A percentile compares a stretch with the other conserved stretches of the same genome.
These are phyloP conservation scores for Sphaerobolus stellatus DNA, from an alignment of 1,284 basidiomycete genomes.

Conservation along the genomic window DNA sequence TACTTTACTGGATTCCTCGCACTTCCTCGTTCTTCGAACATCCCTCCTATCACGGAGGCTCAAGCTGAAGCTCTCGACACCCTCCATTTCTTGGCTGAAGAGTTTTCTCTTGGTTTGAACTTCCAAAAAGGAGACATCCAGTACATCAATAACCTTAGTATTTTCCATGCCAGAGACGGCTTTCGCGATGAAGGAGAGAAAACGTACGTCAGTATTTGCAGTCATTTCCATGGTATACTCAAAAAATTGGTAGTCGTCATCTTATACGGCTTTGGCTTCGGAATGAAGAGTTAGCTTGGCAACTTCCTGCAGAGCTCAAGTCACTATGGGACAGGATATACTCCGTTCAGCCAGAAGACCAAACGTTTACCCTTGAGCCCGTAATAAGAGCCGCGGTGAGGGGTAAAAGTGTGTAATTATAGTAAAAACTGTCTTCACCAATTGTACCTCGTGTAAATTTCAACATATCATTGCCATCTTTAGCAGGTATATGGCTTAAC, in stretches of 20 bases:
- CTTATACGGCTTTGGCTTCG: slow-evolving; percentile 24
- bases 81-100: slow-evolving; percentile 45
- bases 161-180: slow-evolving; percentile 46
- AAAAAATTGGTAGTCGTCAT: slow-evolving; percentile 20
- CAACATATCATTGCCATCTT: too few relatives aligned
- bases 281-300: slow-evolving; percentile 34
- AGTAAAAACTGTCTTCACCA: too few relatives aligned
- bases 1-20: slow-evolving; percentile 42
- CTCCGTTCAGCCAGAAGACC: slow-evolving; percentile 30
- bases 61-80: slow-evolving; percentile 49
- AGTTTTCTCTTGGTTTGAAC: slow-evolving; percentile 43
- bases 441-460: too few relatives aligned
- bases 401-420: neutral
- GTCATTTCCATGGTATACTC: slow-evolving; percentile 5
- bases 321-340: slow-evolving; percentile 32
- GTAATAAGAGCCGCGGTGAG: slow-evolving; percentile 26
- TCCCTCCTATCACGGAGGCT: slow-evolving; percentile 49
- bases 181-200: slow-evolving; percentile 42
- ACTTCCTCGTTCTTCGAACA: slow-evolving; percentile 34
- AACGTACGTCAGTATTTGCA: slow-evolving; percentile 25
- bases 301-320: slow-evolving; percentile 31
- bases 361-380: slow-evolving; percentile 35
- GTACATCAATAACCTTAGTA: slow-evolving; percentile 47
- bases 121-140: slow-evolving; percentile 52
- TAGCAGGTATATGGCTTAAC: too few relatives aligned